Evolutionary conservation across 225 moss, liverwort and hornwort genomes (phyloP), one percentile per base, ranked within the genome.

Genomic region (Physcomitrium patens): DNA sequence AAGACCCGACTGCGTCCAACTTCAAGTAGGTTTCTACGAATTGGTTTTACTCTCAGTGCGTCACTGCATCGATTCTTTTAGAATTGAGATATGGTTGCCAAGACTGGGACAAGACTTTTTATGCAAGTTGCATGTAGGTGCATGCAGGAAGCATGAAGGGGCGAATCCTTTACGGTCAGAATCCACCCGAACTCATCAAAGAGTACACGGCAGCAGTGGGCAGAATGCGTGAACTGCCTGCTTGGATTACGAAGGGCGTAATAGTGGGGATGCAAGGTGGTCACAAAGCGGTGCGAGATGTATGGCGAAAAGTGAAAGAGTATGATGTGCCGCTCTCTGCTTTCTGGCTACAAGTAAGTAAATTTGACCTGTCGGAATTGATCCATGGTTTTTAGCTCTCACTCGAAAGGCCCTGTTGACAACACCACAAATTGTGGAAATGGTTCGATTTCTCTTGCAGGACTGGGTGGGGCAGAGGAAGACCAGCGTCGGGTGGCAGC

Each of bases 221-320:
- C 6, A 79, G 95, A 47, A 96, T 96, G 95, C 89, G 91, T 10
- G 95, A 81, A 80, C 95, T 96, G 6, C 95, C 95, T 0, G 68
- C 72, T 13, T 96, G 95, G 95, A 85, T 91, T 16, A 70, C 89
- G 19, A 90, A 93, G 54, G 93, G 95, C 8, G 95, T 90, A 0
- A 84, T 93, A 1, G 91, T 96, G 16, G 95, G 95, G 13, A 91
- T 96, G 93, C 95, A 96, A 81, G 95, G 95, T 9, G 95, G 95
- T 22, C 71, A 60, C 19, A 22, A 86, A 0, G 81, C 77, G 12
- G 95, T 96, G 31, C 88, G 81, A 15, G 75, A 83, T 1, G 89
- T 91, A 1, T 96, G 95, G 95, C 79, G 77, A 31, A 77, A 82
- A 81, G 88, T 96, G 45, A 77, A 60, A 37, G 84, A 87, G 56